phyloP scores from a whole-genome alignment of 176 grass and related monocot genomes.

The Ampelocalamus luodianensis region DNA sequence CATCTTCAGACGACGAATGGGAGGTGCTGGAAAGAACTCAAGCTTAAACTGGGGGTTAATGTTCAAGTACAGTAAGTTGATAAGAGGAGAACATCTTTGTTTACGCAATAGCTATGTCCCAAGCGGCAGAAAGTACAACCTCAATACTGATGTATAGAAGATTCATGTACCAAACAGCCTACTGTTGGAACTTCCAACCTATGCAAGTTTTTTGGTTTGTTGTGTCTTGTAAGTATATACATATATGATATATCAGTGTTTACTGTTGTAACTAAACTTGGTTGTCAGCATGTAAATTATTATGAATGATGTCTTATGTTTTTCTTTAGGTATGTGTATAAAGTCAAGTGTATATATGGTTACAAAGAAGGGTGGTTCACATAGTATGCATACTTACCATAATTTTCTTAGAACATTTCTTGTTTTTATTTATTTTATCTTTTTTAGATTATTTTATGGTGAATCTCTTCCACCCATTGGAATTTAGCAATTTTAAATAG shows the following conservation, averaged over 20 bases:
- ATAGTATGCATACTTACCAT: background rate
- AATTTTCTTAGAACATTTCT: background rate
- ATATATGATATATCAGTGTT: slow-evolving; percentile 4
- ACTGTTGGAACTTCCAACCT: slow-evolving; percentile 8
- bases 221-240: slow-evolving; percentile 6
- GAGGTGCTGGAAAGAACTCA: slow-evolving; percentile 45
- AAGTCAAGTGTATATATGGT: background rate
- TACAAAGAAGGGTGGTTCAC: background rate
- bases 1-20: slow-evolving; percentile 57
- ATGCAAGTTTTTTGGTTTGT: background rate
- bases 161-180: background rate
- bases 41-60: background rate
- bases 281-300: background rate
- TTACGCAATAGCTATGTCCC: background rate
- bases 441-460: background rate
- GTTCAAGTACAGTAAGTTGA: background rate
- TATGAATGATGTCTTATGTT: slow-evolving; percentile 2
- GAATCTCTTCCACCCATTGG: background rate
- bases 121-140: background rate
- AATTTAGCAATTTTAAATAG: background rate
- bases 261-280: slow-evolving; percentile 18
- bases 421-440: background rate
- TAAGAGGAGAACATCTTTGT: background rate
- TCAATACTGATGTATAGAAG: background rate
- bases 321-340: background rate